Percentiles rank a stretch among this genome's conserved stretches.
phyloP scores from a whole-genome alignment of 352 stramenopile genomes.

The Globisporangium cylindrosporum region DNA sequence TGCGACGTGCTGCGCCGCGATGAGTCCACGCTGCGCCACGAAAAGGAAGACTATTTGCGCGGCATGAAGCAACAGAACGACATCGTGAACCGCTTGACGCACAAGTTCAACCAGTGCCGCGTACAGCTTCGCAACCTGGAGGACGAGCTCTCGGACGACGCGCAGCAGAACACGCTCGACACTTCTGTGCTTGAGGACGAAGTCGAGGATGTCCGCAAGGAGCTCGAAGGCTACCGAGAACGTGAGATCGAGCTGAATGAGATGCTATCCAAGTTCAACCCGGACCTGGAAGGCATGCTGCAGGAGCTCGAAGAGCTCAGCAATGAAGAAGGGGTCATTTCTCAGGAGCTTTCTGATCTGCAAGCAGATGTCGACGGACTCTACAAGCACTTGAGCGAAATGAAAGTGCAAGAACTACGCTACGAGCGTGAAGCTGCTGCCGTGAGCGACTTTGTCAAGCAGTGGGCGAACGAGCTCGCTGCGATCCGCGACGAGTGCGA shows the following conservation, averaged over 20 bases:
- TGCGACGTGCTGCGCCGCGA: constrained; percentile 51
- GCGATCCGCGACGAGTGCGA: constrained; percentile 56
- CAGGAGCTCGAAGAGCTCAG: constrained; percentile 58
- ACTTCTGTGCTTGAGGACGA: constrained; percentile 79
- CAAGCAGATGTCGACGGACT: constrained; percentile 62
- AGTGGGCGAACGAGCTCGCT: constrained; percentile 50
- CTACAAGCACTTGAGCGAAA: constrained; percentile 74
- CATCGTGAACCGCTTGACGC: constrained; percentile 55
- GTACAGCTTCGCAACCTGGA: constrained; percentile 61
- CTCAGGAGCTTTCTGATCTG: constrained; percentile 43
- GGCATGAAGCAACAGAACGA: constrained; percentile 49
- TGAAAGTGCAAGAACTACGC: constrained; percentile 69
- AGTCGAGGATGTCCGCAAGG: constrained; percentile 39
- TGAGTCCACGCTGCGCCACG: constrained; percentile 38
- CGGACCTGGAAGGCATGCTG: constrained; percentile 57
- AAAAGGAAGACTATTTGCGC: constrained; percentile 40
- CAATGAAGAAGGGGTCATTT: constrained; percentile 47
- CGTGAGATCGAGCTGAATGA: constrained; percentile 56
- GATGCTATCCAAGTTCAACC: constrained; percentile 59
- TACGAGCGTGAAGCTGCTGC: constrained; percentile 45
- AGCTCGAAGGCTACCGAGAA: constrained; percentile 37
- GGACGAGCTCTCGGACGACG: constrained; percentile 62
- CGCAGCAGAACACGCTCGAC: constrained; percentile 64
- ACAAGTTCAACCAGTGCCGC: constrained; percentile 48
- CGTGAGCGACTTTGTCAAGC: constrained; percentile 43